A percentile compares a stretch with the other conserved stretches of the same genome.
These are phyloP conservation scores for Cryptococcus wingfieldii DNA, from an alignment of 1,284 basidiomycete species.

Conservation along the genomic window DNA sequence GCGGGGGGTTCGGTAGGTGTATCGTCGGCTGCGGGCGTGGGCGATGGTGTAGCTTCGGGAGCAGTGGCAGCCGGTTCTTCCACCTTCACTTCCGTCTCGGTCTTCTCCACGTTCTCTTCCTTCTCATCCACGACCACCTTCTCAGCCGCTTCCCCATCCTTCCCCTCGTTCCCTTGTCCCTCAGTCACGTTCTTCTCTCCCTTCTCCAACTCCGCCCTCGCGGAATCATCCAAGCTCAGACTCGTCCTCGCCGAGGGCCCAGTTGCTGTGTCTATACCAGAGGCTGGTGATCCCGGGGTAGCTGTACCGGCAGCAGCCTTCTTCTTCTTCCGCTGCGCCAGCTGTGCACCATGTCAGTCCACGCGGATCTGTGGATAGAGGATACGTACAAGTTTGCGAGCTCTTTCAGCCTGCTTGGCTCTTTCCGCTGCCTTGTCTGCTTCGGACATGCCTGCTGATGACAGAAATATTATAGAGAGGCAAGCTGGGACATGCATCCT, in stretches of 20 bases:
- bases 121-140: constrained; percentile 1
- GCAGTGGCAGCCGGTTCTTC: background rate
- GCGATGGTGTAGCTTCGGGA: background rate
- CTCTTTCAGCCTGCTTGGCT: constrained; percentile 45
- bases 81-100: background rate
- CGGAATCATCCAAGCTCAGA: constrained; percentile 13
- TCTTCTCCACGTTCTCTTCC: background rate
- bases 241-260: constrained; percentile 27
- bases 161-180: background rate
- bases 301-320: constrained; percentile 18
- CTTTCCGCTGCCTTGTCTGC: constrained; percentile 24
- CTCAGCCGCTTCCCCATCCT: background rate
- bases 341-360: constrained; percentile 1
- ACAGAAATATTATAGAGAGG: background rate
- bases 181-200: background rate
- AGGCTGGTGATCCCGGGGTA: constrained; percentile 18
- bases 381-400: constrained; percentile 39
- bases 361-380: background rate
- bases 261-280: constrained; percentile 10
- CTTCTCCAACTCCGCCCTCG: constrained; percentile 3
- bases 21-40: background rate
- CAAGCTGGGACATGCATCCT: background rate
- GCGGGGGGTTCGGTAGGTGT: background rate
- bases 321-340: constrained; percentile 27
- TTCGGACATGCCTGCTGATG: background rate